Base-by-base conservation (phyloP, 345 rosid genomes). In the Zanthoxylum bungeanum region DNA sequence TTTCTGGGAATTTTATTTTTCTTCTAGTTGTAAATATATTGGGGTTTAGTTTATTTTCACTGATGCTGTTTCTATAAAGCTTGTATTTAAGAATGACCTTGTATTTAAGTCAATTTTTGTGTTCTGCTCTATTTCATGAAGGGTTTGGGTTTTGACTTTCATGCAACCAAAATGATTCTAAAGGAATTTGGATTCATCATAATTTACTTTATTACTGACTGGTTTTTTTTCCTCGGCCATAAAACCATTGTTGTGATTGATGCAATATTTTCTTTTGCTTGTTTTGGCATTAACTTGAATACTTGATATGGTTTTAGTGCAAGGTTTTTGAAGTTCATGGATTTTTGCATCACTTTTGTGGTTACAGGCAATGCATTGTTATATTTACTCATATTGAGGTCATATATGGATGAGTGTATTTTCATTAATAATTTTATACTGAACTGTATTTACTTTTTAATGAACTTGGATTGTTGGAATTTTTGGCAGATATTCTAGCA, bases 401-500 rank as follows among this genome's bases (percentile, higher is more conserved):
- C 4, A 0, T 7, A 0, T 7, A 7, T 19, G 56, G 36, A 7
- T 10, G 0, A 2, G 19, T 27, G 2, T n/a, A 21, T 55, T 1
- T 57, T 49, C 22, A 39, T 58, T 24, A 68, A 50, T 65, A 62
- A 25, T 46, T n/a, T 56, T 36, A 9, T 17, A 25, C 73, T 31
- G 49, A 34, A 34, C 19, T 37, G 30, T 37, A 56, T 59, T 57
- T 30, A 12, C 22, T 71, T 19, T 1, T 3, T 59, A 14, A 12
- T 60, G 47, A 39, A 36, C 0, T 11, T 56, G 65, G 24, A 19
- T 28, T 21, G 64, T 28, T 44, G 31, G 68, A 74, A 66, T n/a
- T 19, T 79, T 73, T 62, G 68, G 66, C 91, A 90, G 97, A 94
- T 89, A 73, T 88, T 58, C 77, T 90, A 49, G 97, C 93, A 7